Evolutionary conservation across 495 filamentous ascomycete genomes (phyloP).

Genomic region (Neurospora sp.): DNA sequence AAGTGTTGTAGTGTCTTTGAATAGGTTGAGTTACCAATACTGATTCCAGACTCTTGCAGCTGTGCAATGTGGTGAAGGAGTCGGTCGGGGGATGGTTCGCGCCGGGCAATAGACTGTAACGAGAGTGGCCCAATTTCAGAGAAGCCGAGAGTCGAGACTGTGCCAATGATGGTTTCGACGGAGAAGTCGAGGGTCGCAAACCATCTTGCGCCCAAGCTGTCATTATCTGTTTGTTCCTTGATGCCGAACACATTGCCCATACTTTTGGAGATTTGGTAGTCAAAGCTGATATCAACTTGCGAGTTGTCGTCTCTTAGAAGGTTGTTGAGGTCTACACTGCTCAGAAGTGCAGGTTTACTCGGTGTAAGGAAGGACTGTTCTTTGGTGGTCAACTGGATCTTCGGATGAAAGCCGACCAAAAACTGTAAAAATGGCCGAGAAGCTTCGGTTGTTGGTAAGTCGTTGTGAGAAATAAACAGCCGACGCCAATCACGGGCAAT

Average conservation of each 20-base stretch:
- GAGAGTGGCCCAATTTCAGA: conserved; percentile 60
- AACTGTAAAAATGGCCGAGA: conserved; percentile 27
- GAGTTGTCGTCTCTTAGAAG: background rate
- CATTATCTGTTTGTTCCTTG: conserved; percentile 40
- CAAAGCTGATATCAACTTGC: conserved; percentile 11
- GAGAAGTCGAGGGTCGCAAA: conserved; percentile 58
- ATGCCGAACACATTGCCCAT: conserved; percentile 37
- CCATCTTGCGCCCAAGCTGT: conserved; percentile 54
- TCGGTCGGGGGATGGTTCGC: conserved; percentile 43
- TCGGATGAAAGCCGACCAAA: conserved; percentile 22
- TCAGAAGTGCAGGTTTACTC: background rate
- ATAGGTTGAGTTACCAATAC: conserved; percentile 48
- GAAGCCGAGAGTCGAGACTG: conserved; percentile 54
- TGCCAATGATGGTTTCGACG: conserved; percentile 52
- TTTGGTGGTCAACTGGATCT: conserved; percentile 1
- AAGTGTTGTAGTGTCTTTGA: conserved; percentile 47
- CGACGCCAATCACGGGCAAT: conserved; percentile 52
- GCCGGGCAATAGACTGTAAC: conserved; percentile 57
- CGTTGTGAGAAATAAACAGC: conserved; percentile 18
- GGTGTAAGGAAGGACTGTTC: background rate
- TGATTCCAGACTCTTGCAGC: conserved; percentile 49
- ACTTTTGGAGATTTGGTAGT: conserved; percentile 31
- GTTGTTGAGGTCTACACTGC: background rate
- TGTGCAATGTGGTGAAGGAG: conserved; percentile 45
- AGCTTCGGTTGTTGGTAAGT: conserved; percentile 16